These are phyloP conservation scores for Cryptosporidium xiaoi DNA, from an alignment of 169 alveolate genomes.

Conservation along the genomic window DNA sequence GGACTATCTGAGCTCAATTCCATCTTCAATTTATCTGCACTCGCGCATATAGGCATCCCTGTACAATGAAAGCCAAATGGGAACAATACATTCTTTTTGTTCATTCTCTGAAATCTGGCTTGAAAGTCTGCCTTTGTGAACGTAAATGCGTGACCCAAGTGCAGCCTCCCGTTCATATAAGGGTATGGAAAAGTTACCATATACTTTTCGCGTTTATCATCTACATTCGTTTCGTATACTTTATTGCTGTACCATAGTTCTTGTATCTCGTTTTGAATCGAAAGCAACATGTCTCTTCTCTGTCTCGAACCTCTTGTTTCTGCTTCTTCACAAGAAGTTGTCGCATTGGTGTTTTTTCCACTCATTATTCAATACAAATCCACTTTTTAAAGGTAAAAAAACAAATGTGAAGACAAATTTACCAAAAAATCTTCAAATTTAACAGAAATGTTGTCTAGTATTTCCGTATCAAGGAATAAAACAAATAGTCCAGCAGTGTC, in stretches of 20 bases:
- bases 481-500: no score
- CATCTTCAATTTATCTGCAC: slow-evolving; percentile 92
- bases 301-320: slow-evolving; percentile 45
- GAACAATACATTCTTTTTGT: slow-evolving; percentile 94
- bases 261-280: slow-evolving; percentile 88
- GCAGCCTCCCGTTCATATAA: slow-evolving; percentile 98
- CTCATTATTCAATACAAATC: slow-evolving; percentile 11
- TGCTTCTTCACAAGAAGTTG: background rate
- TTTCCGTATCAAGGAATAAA: no score
- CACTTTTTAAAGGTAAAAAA: background rate
- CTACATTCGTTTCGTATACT: slow-evolving; percentile 89
- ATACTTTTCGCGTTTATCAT: slow-evolving; percentile 87
- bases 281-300: slow-evolving; percentile 89
- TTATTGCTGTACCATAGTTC: slow-evolving; percentile 89
- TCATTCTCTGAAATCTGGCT: slow-evolving; percentile 94
- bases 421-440: background rate
- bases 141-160: slow-evolving; percentile 98
- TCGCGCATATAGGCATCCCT: slow-evolving; percentile 98
- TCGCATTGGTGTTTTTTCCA: slow-evolving; percentile 3
- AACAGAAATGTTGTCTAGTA: no score
- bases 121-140: slow-evolving; percentile 96
- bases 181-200: slow-evolving; percentile 98
- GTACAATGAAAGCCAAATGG: slow-evolving; percentile 99
- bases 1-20: slow-evolving; percentile 80
- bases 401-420: background rate